A percentile compares a stretch with the other conserved stretches of the same genome.
Evolutionary conservation across 1,284 basidiomycete genomes (phyloP).

Genomic region (Stereum hirsutum): DNA sequence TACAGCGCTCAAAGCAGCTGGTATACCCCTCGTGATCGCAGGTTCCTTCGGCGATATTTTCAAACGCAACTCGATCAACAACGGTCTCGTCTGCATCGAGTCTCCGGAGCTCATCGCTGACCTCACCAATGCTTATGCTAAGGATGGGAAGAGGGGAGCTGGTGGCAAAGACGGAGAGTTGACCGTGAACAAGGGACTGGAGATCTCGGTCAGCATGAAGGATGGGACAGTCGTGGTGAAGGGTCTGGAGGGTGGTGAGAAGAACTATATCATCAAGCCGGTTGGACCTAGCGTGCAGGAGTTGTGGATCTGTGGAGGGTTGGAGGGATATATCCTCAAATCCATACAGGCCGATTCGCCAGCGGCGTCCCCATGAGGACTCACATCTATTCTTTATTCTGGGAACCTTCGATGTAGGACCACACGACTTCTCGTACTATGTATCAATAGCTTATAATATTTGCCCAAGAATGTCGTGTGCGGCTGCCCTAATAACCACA

Average conservation of each 20-base stretch:
- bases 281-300: slow-evolving; percentile 92
- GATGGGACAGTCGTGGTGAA: slow-evolving; percentile 57
- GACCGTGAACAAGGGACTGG: slow-evolving; percentile 69
- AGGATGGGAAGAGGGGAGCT: slow-evolving; percentile 64
- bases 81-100: slow-evolving; percentile 93
- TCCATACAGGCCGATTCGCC: slow-evolving; percentile 36
- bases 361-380: too few relatives aligned
- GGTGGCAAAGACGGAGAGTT: slow-evolving; percentile 75
- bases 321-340: slow-evolving; percentile 75
- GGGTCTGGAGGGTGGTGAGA: slow-evolving; percentile 32
- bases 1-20: slow-evolving; percentile 92
- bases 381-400: too few relatives aligned
- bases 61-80: slow-evolving; percentile 99
- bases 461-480: too few relatives aligned
- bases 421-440: too few relatives aligned
- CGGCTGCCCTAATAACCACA: too few relatives aligned
- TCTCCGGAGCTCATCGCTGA: slow-evolving; percentile 85
- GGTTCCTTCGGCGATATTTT: slow-evolving; percentile 99
- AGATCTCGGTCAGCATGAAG: slow-evolving; percentile 60
- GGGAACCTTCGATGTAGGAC: too few relatives aligned
- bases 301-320: slow-evolving; percentile 75
- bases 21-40: slow-evolving; percentile 88
- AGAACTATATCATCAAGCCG: slow-evolving; percentile 60
- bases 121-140: slow-evolving; percentile 68
- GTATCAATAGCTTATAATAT: too few relatives aligned